Percentiles rank a stretch among this genome's conserved stretches.
These are phyloP conservation scores for Eucalyptus regnans DNA, from an alignment of 345 rosid genomes.

Conservation along the genomic window DNA sequence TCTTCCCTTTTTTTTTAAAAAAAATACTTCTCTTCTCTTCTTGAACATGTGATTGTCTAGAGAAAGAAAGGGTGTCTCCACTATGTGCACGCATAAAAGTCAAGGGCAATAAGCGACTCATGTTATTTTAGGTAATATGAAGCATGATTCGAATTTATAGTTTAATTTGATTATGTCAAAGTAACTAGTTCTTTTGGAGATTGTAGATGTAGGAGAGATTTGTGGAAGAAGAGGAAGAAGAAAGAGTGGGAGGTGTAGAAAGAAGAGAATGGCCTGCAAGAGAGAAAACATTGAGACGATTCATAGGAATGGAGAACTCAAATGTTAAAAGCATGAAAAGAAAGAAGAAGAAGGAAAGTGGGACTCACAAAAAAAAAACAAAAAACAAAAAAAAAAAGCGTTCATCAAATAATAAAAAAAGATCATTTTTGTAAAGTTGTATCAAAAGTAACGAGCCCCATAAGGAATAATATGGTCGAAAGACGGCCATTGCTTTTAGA, in stretches of 20 bases:
- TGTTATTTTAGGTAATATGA: background rate
- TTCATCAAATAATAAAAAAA: background rate
- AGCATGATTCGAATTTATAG: background rate
- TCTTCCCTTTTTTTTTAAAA: background rate
- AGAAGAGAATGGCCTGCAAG: too few species aligned
- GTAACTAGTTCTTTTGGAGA: background rate
- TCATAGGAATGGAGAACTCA: background rate
- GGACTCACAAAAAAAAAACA: background rate
- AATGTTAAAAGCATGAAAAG: background rate
- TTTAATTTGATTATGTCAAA: too few species aligned
- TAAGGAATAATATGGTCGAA: too few species aligned
- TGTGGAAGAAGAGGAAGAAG: too few species aligned
- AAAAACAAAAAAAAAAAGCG: background rate
- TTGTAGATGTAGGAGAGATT: background rate
- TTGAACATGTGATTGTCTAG: background rate
- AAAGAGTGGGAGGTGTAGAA: too few species aligned
- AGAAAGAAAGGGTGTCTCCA: background rate
- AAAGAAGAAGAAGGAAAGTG: too few species aligned
- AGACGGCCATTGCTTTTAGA: background rate
- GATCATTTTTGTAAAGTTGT: too few species aligned
- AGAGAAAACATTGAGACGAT: too few species aligned
- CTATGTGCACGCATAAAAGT: rapidly evolving
- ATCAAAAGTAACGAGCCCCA: too few species aligned
- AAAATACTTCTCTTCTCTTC: background rate
- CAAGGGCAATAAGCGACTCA: background rate